Percentiles rank a stretch among this genome's conserved stretches.
Conservation (phyloP, 176 grass and related monocot species). For the Cenchrus americanus region DNA sequence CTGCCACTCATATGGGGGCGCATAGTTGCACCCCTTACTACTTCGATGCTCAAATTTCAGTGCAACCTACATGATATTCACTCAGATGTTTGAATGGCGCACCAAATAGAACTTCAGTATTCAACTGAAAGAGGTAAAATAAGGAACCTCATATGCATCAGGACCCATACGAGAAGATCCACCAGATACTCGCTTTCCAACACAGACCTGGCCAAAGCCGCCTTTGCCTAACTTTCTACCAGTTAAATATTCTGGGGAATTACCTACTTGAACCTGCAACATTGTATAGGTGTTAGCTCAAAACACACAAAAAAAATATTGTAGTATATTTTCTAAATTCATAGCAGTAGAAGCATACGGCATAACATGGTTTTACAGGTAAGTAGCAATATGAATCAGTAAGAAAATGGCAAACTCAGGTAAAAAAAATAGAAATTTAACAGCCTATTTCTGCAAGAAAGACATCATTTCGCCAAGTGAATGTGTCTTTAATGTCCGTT, state of each 20-base stretch:
- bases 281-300: neutral
- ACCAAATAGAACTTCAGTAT: neutral
- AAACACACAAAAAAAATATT: too few relatives aligned
- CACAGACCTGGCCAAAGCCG: conserved; percentile 95
- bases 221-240: conserved; percentile 92
- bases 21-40: conserved; percentile 87
- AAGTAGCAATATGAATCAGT: neutral
- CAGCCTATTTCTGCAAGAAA: neutral
- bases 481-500: conserved; percentile 15
- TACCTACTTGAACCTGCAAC: conserved; percentile 88
- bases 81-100: conserved; percentile 5
- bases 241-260: conserved; percentile 79
- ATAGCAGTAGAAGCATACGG: neutral
- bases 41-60: conserved; percentile 86
- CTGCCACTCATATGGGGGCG: conserved; percentile 88
- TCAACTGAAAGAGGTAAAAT: conserved; percentile 40
- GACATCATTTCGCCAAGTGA: neutral
- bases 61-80: conserved; percentile 63
- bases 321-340: neutral
- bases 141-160: conserved; percentile 82
- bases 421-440: neutral
- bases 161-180: conserved; percentile 66
- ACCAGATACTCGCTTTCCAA: conserved; percentile 85
- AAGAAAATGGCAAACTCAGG: neutral
- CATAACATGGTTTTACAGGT: neutral